These are phyloP conservation scores for Trametes coccinea DNA, from an alignment of 768 basidiomycete species.

Conservation along the genomic window DNA sequence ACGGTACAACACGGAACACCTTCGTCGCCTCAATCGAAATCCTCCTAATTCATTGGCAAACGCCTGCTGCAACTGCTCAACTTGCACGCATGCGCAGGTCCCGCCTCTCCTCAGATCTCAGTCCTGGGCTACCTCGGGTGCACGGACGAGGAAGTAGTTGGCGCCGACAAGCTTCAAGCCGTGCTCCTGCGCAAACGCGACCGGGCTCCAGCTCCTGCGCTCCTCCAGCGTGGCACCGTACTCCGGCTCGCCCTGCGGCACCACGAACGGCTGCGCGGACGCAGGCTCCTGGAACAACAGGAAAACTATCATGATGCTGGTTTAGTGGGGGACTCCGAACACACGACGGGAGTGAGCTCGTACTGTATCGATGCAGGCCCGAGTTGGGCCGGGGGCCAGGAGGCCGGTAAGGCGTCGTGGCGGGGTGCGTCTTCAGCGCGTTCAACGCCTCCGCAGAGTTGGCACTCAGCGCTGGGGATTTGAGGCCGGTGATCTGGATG, in stretches of 20 bases:
- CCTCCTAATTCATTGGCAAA: no score
- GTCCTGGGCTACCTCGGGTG: slow-evolving; percentile 9
- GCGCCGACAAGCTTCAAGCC: slow-evolving; percentile 58
- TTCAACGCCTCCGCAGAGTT: slow-evolving; percentile 36
- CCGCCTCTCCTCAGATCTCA: not conserved
- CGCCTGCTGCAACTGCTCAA: no score
- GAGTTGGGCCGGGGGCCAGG: slow-evolving; percentile 57
- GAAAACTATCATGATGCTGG: slow-evolving; percentile 40
- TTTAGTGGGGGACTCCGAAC: not conserved
- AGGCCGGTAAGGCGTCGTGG: slow-evolving; percentile 56
- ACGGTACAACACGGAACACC: no score
- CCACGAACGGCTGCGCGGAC: slow-evolving; percentile 32
- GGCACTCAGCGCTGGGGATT: slow-evolving; percentile 34
- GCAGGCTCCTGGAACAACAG: slow-evolving; percentile 62
- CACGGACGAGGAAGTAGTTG: slow-evolving; percentile 46
- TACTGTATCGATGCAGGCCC: slow-evolving; percentile 61
- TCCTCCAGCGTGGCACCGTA: slow-evolving; percentile 44
- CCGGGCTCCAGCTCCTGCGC: slow-evolving; percentile 56
- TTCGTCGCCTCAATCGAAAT: no score
- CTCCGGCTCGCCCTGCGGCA: slow-evolving; percentile 50
- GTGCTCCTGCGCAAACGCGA: slow-evolving; percentile 50
- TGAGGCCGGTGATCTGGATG: slow-evolving; percentile 40
- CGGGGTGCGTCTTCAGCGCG: slow-evolving; percentile 45
- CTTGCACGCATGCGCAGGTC: no score
- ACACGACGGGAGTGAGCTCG: slow-evolving; percentile 14